Percentiles rank a stretch among this genome's conserved stretches.
phyloP scores from a whole-genome alignment of 192 early-diverging fungal species.

The Coemansia sp. region DNA sequence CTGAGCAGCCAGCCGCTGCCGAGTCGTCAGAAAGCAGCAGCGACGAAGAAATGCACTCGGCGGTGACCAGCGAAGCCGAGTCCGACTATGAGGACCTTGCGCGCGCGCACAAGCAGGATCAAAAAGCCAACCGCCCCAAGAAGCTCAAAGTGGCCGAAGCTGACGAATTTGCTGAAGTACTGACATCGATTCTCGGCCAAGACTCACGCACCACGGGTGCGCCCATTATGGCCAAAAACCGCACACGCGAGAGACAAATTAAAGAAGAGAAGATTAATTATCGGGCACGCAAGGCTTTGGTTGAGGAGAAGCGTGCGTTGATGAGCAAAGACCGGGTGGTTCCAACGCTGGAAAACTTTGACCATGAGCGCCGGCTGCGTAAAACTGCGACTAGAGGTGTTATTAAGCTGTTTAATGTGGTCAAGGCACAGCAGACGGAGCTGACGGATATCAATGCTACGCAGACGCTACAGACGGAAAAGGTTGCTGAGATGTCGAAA shows the following conservation, averaged over 20 bases:
- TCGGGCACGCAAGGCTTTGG: conserved; percentile 74
- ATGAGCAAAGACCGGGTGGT: conserved; percentile 69
- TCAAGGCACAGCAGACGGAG: conserved; percentile 81
- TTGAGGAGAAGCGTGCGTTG: conserved; percentile 69
- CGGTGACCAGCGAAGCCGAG: conserved; percentile 21
- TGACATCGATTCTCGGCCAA: conserved; percentile 46
- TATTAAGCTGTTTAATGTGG: conserved; percentile 93
- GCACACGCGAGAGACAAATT: conserved; percentile 74
- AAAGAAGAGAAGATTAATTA: conserved; percentile 83
- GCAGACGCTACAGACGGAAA: conserved; percentile 62
- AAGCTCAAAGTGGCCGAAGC: conserved; percentile 30
- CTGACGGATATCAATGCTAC: conserved; percentile 29
- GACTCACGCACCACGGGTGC: conserved; percentile 16
- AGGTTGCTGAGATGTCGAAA: conserved; percentile 61
- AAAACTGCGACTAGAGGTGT: conserved; percentile 93
- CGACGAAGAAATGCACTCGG: conserved; percentile 18
- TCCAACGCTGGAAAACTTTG: conserved; percentile 72
- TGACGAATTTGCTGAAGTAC: conserved; percentile 35
- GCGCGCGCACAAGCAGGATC: conserved; percentile 22
- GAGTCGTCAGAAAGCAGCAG: not conserved
- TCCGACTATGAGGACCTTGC: conserved; percentile 46
- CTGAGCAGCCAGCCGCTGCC: not conserved
- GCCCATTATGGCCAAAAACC: conserved; percentile 84
- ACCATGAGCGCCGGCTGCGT: conserved; percentile 85
- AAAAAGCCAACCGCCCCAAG: conserved; percentile 21